Evolutionary conservation across 768 basidiomycete species (phyloP).

Genomic region (Termitomyces eurrhizus): DNA sequence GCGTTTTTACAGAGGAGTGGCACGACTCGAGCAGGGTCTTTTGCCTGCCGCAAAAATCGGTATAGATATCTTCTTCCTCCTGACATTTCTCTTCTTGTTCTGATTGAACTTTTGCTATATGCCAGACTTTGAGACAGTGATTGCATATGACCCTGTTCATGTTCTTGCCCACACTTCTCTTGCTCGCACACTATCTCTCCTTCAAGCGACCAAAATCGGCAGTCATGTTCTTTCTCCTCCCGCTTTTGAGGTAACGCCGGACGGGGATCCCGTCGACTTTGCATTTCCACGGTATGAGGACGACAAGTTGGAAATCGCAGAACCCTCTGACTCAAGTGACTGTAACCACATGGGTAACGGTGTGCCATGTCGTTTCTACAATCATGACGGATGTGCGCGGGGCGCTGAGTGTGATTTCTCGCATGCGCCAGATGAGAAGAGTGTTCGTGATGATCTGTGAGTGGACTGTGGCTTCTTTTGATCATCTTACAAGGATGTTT

Average conservation of each 20-base stretch:
- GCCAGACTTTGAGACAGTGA: conserved; percentile 32
- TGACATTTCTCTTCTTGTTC: neutral
- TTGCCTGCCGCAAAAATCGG: conserved; percentile 24
- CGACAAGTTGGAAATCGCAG: conserved; percentile 32
- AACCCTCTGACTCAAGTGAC: conserved; percentile 52
- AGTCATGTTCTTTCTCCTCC: conserved; percentile 9
- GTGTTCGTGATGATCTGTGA: conserved; percentile 51
- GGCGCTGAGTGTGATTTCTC: conserved; percentile 41
- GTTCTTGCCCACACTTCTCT: conserved; percentile 25
- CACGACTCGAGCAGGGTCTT: conserved; percentile 20
- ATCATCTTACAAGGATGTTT: neutral
- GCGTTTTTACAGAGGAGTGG: conserved; percentile 17
- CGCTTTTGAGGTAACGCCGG: neutral
- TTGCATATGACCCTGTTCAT: conserved; percentile 26
- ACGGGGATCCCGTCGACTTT: conserved; percentile 25
- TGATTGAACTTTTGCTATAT: neutral
- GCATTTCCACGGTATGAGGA: conserved; percentile 31
- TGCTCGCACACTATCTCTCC: conserved; percentile 12
- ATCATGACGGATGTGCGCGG: conserved; percentile 45
- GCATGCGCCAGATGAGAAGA: conserved; percentile 53
- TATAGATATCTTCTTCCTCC: conserved; percentile 6
- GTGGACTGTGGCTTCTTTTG: conserved; percentile 16
- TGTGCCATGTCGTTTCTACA: conserved; percentile 53
- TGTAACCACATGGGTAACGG: conserved; percentile 48
- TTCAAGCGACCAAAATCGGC: conserved; percentile 12